Percentiles rank a stretch among this genome's conserved stretches.
Evolutionary conservation across 257 asterid species (phyloP).

Genomic region (Striga asiatica): DNA sequence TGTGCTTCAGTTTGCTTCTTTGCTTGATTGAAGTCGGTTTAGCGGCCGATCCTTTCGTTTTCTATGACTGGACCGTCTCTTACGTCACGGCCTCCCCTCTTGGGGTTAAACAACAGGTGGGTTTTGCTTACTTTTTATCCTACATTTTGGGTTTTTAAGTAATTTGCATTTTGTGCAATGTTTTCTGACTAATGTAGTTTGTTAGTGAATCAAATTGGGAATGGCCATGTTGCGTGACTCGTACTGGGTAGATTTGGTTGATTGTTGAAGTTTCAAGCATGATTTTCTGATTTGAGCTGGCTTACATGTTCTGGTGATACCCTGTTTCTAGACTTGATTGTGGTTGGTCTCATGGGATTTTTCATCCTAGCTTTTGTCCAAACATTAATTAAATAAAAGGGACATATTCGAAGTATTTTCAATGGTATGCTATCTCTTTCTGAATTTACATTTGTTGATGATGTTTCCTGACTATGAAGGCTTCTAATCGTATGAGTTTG

Average conservation of each 20-base stretch:
- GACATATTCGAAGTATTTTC: too few species aligned
- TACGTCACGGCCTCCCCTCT: constrained; percentile 79
- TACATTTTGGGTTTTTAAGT: neutral
- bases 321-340: too few species aligned
- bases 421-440: too few species aligned
- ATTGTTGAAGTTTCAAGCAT: neutral
- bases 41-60: constrained; percentile 62
- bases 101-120: constrained; percentile 73
- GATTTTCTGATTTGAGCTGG: too few species aligned
- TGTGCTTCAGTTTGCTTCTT: constrained; percentile 29
- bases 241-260: neutral
- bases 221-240: neutral
- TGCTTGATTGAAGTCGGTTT: constrained; percentile 28
- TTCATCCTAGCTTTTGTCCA: too few species aligned
- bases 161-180: neutral
- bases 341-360: too few species aligned
- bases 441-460: too few species aligned
- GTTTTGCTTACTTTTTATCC: neutral
- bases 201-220: neutral
- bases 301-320: too few species aligned
- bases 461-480: too few species aligned
- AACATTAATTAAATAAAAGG: too few species aligned
- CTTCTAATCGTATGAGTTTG: too few species aligned
- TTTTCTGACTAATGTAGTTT: neutral
- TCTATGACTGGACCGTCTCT: constrained; percentile 77